phyloP scores from a whole-genome alignment of 1,284 basidiomycete species.

The Austroboletus olivaceoglutinosus region DNA sequence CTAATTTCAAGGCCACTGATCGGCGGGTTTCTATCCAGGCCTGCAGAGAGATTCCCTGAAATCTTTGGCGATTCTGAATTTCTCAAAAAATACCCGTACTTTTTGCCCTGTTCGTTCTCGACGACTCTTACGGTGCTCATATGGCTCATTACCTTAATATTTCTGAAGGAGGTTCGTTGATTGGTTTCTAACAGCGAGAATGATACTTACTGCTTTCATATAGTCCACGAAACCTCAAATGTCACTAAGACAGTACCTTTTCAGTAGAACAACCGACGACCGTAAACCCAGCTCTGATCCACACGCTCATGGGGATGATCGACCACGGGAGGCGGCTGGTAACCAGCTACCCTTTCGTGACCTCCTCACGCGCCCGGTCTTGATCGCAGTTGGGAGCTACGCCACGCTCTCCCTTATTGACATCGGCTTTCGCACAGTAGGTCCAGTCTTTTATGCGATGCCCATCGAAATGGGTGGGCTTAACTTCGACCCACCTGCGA shows the following conservation, averaged over 20 bases:
- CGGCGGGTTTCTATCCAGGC: slow-evolving; percentile 58
- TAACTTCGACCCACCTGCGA: neutral
- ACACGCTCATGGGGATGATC: too few relatives aligned
- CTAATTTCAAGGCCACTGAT: slow-evolving; percentile 48
- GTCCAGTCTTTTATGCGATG: neutral
- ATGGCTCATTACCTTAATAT: slow-evolving; percentile 46
- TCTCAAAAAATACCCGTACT: slow-evolving; percentile 62
- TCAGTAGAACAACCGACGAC: too few relatives aligned
- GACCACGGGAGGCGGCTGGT: neutral
- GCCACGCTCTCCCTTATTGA: neutral
- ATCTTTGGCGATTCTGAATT: slow-evolving; percentile 50
- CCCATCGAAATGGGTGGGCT: neutral
- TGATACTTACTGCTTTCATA: slow-evolving; percentile 4
- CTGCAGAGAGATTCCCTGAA: slow-evolving; percentile 55
- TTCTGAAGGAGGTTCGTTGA: slow-evolving; percentile 42
- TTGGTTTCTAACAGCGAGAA: neutral
- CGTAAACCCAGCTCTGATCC: too few relatives aligned
- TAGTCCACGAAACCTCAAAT: slow-evolving; percentile 19
- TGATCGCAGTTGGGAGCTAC: neutral
- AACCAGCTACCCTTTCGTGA: neutral
- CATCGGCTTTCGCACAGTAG: neutral
- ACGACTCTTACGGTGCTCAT: slow-evolving; percentile 47
- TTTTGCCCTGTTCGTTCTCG: slow-evolving; percentile 58
- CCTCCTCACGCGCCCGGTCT: neutral
- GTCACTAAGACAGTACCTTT: slow-evolving; percentile 1